Conservation (phyloP, 1,284 basidiomycete species). For the Pascua sp. region DNA sequence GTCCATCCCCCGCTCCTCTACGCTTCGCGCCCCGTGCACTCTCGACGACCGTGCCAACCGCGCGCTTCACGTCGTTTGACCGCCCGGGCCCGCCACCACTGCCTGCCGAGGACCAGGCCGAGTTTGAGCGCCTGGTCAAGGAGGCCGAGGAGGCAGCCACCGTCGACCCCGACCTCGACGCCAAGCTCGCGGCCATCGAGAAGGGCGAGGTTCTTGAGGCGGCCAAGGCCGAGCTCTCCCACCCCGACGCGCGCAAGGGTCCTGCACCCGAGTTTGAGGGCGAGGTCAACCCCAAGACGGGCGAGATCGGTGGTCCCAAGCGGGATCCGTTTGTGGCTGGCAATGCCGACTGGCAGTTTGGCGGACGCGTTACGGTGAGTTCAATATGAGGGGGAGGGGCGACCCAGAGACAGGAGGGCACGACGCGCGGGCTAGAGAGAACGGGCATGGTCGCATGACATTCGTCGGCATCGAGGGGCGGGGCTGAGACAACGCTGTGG, state of each 20-base stretch:
- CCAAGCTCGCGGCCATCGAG: not conserved
- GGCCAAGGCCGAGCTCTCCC: conserved; percentile 50
- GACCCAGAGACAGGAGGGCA: no score
- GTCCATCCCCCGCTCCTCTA: no score
- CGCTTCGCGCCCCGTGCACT: no score
- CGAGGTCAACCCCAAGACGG: conserved; percentile 56
- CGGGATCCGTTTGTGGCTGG: conserved; percentile 54
- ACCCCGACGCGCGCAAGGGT: conserved; percentile 53
- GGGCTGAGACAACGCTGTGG: no score
- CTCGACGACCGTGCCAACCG: no score
- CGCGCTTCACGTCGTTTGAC: conserved; percentile 17
- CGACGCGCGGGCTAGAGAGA: no score
- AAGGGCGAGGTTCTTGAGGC: conserved; percentile 9
- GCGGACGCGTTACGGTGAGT: conserved; percentile 49
- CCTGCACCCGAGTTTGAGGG: conserved; percentile 55
- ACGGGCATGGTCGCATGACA: no score
- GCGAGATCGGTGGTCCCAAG: conserved; percentile 58
- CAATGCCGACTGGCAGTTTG: conserved; percentile 48
- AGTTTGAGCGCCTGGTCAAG: conserved; percentile 48
- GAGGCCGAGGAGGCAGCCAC: conserved; percentile 29
- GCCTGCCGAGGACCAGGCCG: conserved; percentile 46
- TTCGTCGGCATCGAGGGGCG: no score
- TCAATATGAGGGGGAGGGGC: no score
- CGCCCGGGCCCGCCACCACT: conserved; percentile 47
- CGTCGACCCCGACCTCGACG: conserved; percentile 4